Conservation (phyloP, 345 rosid species). For the Passiflora organensis region DNA sequence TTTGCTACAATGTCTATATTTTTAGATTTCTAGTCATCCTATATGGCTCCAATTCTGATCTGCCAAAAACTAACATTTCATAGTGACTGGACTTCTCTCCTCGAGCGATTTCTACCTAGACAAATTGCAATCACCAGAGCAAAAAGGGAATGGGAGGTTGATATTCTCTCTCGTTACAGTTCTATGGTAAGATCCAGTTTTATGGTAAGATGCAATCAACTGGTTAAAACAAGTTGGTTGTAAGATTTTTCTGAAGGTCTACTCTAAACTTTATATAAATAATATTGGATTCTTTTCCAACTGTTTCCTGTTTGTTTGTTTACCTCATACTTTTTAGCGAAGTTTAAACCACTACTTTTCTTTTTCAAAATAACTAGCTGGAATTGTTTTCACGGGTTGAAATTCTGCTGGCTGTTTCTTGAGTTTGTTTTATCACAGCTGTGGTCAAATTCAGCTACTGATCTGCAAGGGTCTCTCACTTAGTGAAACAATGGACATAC, state of each 20-base stretch:
- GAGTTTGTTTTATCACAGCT: too few relatives aligned
- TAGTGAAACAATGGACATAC: too few relatives aligned
- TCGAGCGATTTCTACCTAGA: conserved; percentile 85
- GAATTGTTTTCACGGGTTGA: too few relatives aligned
- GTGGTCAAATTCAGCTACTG: too few relatives aligned
- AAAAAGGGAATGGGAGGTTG: conserved; percentile 93
- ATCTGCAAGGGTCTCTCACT: too few relatives aligned
- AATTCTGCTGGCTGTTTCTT: too few relatives aligned
- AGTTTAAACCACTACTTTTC: too few relatives aligned
- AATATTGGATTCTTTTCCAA: not conserved
- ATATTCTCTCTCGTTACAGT: conserved; percentile 82
- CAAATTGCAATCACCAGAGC: conserved; percentile 95
- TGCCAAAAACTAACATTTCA: not conserved
- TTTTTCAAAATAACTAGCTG: too few relatives aligned
- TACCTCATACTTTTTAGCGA: not conserved
- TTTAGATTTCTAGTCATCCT: not conserved
- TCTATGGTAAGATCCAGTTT: conserved; percentile 58
- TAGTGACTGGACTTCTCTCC: conserved; percentile 88
- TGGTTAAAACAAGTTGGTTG: not conserved
- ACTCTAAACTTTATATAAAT: not conserved
- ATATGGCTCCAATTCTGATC: not conserved
- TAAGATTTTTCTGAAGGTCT: not conserved
- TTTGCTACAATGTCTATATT: not conserved
- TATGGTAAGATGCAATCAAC: too few relatives aligned
- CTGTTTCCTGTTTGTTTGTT: not conserved